These are phyloP conservation scores for Lyophyllum shimeji DNA, from an alignment of 768 basidiomycete species.

Conservation along the genomic window DNA sequence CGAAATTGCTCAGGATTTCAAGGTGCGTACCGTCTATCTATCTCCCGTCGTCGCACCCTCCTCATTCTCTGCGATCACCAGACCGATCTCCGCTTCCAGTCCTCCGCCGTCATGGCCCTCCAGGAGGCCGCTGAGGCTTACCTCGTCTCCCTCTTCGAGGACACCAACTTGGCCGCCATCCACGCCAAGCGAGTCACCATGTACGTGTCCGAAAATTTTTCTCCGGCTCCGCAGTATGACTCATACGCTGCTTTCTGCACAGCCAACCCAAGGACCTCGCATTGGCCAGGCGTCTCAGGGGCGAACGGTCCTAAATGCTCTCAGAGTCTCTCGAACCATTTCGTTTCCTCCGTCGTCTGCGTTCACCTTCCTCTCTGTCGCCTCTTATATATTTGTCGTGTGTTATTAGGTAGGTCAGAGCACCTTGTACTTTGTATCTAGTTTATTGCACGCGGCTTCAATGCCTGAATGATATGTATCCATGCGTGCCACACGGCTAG, in stretches of 20 bases:
- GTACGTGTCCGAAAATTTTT: constrained; percentile 32
- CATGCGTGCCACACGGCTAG: not conserved
- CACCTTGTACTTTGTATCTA: constrained; percentile 15
- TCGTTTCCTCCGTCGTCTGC: not conserved
- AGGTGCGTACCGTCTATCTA: constrained; percentile 45
- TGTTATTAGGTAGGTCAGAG: constrained; percentile 16
- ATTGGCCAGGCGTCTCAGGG: constrained; percentile 81
- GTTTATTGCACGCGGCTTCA: constrained; percentile 8
- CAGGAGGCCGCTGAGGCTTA: constrained; percentile 93
- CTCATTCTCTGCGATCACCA: constrained; percentile 24
- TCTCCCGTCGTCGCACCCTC: not conserved
- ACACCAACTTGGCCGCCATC: constrained; percentile 90
- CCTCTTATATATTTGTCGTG: constrained; percentile 16
- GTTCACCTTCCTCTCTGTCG: not conserved
- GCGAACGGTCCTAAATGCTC: constrained; percentile 70
- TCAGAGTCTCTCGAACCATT: not conserved
- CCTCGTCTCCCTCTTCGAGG: constrained; percentile 84
- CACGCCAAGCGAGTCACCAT: constrained; percentile 82
- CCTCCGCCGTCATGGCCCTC: constrained; percentile 90
- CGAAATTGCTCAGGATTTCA: constrained; percentile 97
- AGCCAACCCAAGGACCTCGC: constrained; percentile 90
- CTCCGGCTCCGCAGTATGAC: constrained; percentile 15
- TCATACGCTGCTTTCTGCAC: constrained; percentile 10
- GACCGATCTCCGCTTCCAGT: constrained; percentile 95
- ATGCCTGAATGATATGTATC: constrained; percentile 9